phyloP scores from a whole-genome alignment of 2,329 filamentous ascomycete species.

The Penicillium sp. region DNA sequence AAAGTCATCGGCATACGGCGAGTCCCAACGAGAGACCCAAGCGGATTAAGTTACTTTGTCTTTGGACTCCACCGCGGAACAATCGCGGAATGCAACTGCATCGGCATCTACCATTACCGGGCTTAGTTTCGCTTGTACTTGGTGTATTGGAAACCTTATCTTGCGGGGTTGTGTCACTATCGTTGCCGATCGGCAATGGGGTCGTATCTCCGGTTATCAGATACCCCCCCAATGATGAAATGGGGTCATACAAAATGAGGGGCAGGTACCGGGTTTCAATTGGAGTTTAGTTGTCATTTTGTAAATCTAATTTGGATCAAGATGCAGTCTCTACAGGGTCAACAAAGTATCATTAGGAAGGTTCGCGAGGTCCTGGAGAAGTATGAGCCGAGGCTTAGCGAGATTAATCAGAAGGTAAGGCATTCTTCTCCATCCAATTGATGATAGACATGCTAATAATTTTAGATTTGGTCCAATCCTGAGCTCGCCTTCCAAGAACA shows the following conservation, averaged over 20 bases:
- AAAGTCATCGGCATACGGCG: slow-evolving; percentile 8
- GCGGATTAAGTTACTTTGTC: not conserved
- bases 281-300: not conserved
- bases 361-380: slow-evolving; percentile 10
- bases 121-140: not conserved
- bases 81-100: slow-evolving; percentile 11
- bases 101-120: not conserved
- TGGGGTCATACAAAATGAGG: not conserved
- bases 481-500: slow-evolving; percentile 18
- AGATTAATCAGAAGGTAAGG: slow-evolving; percentile 23
- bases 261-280: not conserved
- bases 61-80: not conserved
- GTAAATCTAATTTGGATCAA: not conserved
- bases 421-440: no score
- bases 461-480: slow-evolving; percentile 18
- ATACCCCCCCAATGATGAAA: not conserved
- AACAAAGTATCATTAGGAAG: slow-evolving; percentile 8
- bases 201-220: not conserved
- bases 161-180: not conserved
- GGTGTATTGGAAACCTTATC: not conserved
- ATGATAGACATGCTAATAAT: not conserved
- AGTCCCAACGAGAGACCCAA: slow-evolving; percentile 4
- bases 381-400: slow-evolving; percentile 20
- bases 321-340: slow-evolving; percentile 2
- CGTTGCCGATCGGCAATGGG: slow-evolving; percentile 13